Percentiles rank a stretch among this genome's conserved stretches.
Conservation (phyloP, 139 green algal genomes). For the Volvox africanus region DNA sequence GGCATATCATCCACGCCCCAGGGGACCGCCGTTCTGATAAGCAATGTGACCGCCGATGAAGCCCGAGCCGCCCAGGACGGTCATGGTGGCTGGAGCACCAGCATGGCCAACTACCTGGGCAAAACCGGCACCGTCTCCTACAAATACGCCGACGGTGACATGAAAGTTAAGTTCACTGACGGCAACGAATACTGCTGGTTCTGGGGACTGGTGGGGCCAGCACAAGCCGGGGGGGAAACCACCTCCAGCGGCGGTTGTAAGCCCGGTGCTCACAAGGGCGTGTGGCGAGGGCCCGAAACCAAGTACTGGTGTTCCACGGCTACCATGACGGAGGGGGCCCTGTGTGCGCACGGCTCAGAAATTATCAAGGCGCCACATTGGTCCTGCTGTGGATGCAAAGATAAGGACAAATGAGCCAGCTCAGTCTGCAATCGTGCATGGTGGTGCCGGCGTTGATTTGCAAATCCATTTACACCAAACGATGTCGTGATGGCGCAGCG, state of each 20-base stretch:
- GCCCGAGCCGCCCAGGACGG: not conserved
- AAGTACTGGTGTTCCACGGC: constrained; percentile 20
- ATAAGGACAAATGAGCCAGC: not conserved
- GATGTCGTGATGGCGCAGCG: too few relatives aligned
- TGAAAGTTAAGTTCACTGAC: constrained; percentile 3
- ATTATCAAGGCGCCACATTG: constrained; percentile 19
- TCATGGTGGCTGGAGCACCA: not conserved
- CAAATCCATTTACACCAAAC: too few relatives aligned
- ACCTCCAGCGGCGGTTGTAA: not conserved
- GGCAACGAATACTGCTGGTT: constrained; percentile 5
- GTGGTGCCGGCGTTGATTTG: too few relatives aligned
- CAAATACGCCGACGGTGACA: not conserved
- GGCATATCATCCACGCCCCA: too few relatives aligned
- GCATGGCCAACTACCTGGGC: constrained; percentile 17
- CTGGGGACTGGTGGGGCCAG: not conserved
- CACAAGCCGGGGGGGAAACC: not conserved
- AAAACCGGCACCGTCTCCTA: not conserved
- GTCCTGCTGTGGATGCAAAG: not conserved
- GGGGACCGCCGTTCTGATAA: not conserved
- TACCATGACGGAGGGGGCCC: constrained; percentile 2
- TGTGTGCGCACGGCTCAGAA: not conserved
- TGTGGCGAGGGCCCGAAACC: not conserved
- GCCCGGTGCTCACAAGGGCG: not conserved
- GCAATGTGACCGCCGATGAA: not conserved
- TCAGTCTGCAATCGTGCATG: too few relatives aligned